A percentile compares a stretch with the other conserved stretches of the same genome.
Conservation (phyloP, 495 filamentous ascomycete species). For the Xylaria curta region DNA sequence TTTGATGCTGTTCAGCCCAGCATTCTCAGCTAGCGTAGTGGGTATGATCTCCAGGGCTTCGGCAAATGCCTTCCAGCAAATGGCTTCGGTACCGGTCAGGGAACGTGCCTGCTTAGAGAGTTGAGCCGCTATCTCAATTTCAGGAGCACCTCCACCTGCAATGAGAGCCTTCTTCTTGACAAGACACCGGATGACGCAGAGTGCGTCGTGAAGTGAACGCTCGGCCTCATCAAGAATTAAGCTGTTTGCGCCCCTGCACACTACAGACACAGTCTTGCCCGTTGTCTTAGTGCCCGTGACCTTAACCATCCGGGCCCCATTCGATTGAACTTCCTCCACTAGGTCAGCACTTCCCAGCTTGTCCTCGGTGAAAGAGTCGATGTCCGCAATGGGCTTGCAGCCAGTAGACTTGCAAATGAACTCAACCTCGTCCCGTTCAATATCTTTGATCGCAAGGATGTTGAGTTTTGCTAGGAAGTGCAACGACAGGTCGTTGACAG, state of each 20-base stretch:
- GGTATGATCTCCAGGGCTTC: constrained; percentile 98
- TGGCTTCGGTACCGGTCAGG: constrained; percentile 87
- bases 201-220: constrained; percentile 92
- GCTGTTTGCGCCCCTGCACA: constrained; percentile 91
- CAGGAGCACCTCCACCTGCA: constrained; percentile 93
- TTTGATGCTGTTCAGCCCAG: constrained; percentile 95
- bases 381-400: constrained; percentile 98
- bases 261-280: constrained; percentile 89
- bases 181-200: constrained; percentile 95
- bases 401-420: constrained; percentile 98
- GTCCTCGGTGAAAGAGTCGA: constrained; percentile 98
- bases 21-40: constrained; percentile 96
- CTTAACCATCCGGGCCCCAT: constrained; percentile 90
- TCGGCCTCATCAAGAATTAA: constrained; percentile 97
- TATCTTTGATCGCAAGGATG: constrained; percentile 94
- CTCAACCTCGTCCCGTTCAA: constrained; percentile 97
- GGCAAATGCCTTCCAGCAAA: constrained; percentile 98
- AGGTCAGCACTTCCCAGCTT: constrained; percentile 97
- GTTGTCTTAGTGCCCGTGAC: constrained; percentile 84
- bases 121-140: constrained; percentile 89
- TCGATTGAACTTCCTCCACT: constrained; percentile 87
- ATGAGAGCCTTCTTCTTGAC: constrained; percentile 99
- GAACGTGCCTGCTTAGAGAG: constrained; percentile 81
- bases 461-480: constrained; percentile 98
- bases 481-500: constrained; percentile 94